These are phyloP conservation scores for Trichoderma lentiforme DNA, from an alignment of 2,329 filamentous ascomycete genomes.

Conservation along the genomic window DNA sequence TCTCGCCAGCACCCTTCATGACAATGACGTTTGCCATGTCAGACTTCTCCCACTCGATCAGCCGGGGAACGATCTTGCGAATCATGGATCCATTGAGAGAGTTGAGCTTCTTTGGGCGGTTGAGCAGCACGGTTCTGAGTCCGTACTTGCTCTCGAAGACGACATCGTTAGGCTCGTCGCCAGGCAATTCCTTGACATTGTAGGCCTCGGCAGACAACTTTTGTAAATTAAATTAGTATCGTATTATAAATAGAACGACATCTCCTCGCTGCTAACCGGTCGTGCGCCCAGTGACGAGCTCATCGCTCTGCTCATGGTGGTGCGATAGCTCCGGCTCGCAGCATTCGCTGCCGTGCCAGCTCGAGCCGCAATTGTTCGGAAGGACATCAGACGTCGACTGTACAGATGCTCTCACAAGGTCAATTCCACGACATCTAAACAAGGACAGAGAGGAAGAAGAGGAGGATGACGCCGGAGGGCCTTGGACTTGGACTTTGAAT, in stretches of 20 bases:
- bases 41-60: constrained; percentile 93
- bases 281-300: constrained; percentile 51
- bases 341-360: constrained; percentile 50
- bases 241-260: neutral
- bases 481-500: neutral
- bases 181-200: constrained; percentile 53
- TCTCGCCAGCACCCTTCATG: constrained; percentile 82
- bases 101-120: constrained; percentile 88
- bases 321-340: constrained; percentile 42
- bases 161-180: constrained; percentile 84
- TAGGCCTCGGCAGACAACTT: constrained; percentile 37
- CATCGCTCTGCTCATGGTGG: constrained; percentile 56
- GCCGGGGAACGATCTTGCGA: constrained; percentile 83
- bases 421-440: constrained; percentile 34
- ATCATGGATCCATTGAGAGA: constrained; percentile 93
- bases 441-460: neutral
- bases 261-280: constrained; percentile 19
- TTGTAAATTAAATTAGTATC: constrained; percentile 14
- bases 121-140: constrained; percentile 87
- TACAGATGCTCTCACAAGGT: constrained; percentile 37
- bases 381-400: constrained; percentile 51
- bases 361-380: constrained; percentile 50
- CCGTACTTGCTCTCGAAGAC: constrained; percentile 87
- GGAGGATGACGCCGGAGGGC: neutral
- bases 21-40: constrained; percentile 90